Evolutionary conservation across 352 stramenopile genomes (phyloP), one percentile per base, ranked within the genome.

Genomic region (Globisporangium acanthophoron): DNA sequence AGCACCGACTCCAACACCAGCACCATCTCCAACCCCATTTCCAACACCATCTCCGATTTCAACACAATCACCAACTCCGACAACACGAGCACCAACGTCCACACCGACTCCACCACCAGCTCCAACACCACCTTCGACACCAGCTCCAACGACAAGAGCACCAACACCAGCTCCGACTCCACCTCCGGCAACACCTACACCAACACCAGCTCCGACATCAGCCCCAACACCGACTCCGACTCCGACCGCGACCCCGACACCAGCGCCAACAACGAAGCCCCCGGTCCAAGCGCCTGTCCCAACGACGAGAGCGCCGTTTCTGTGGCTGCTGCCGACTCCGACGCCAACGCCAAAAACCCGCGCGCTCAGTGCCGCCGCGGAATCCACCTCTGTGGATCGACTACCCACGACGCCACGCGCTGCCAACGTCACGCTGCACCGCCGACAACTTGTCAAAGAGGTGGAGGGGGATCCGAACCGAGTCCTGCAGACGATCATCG

Each of bases 261-360:
- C 15, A 27, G 5, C 16, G 2, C 48, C 29, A 53, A 39, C 48
- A 40, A 52, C 47, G n/a, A 52, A 52, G 5, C 5, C 50, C n/a
- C 50, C 31, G 46, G 16, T 7, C 2, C 18, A 21, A 46, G 5
- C 50, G 2, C 50, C 50, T 13, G 5, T 16, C 3, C 35, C 50
- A 20, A 56, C 50, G 7, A 56, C 50, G 35, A 21, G 50, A 47
- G 33, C 50, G 50, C 50, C 50, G 16, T 56, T 56, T 37, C 20
- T 56, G 20, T 56, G 50, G 50, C 13, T 56, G n/a, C 50, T 56
- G 6, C 50, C 49, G 29, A 35, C 52, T 8, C 52, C 52, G 4
- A 40, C 39, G 5, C 50, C 49, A 16, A 35, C 52, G 12, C 52
- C 52, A 8, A 41, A 41, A 48, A 35, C 33, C 24, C 50, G 33